A percentile compares a stretch with the other conserved stretches of the same genome.
phyloP scores from a whole-genome alignment of 2,329 filamentous ascomycete genomes.

The Emmonsia crescens region DNA sequence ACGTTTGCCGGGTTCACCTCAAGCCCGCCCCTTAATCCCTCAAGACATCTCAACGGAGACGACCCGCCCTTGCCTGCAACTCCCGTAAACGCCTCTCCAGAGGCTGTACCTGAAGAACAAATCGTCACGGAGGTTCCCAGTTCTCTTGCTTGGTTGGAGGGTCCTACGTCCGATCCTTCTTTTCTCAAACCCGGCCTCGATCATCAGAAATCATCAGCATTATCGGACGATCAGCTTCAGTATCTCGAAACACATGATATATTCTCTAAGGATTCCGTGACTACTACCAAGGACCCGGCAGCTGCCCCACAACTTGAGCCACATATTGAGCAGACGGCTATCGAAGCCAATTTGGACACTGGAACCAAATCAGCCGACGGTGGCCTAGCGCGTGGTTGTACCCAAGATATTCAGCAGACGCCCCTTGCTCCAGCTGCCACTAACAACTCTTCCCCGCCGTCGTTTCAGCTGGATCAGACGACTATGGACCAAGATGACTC shows the following conservation, averaged over 20 bases:
- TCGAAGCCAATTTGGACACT: neutral
- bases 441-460: neutral
- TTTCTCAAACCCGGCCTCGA: neutral
- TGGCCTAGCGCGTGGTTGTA: neutral
- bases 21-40: conserved; percentile 9
- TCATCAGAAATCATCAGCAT: neutral
- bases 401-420: neutral
- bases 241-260: neutral
- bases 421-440: neutral
- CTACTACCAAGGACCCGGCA: neutral
- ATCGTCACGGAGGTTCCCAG: neutral
- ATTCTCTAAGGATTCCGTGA: neutral
- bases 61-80: neutral
- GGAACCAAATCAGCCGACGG: neutral
- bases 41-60: neutral
- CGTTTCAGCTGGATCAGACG: neutral
- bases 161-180: neutral
- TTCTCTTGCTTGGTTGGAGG: neutral
- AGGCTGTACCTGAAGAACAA: neutral
- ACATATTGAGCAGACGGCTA: neutral
- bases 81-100: neutral
- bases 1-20: conserved; percentile 11
- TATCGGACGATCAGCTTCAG: neutral
- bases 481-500: neutral
- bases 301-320: neutral